Percentiles rank a stretch among this genome's conserved stretches.
Evolutionary conservation across 768 basidiomycete genomes (phyloP).

Genomic region (Mycena venus): DNA sequence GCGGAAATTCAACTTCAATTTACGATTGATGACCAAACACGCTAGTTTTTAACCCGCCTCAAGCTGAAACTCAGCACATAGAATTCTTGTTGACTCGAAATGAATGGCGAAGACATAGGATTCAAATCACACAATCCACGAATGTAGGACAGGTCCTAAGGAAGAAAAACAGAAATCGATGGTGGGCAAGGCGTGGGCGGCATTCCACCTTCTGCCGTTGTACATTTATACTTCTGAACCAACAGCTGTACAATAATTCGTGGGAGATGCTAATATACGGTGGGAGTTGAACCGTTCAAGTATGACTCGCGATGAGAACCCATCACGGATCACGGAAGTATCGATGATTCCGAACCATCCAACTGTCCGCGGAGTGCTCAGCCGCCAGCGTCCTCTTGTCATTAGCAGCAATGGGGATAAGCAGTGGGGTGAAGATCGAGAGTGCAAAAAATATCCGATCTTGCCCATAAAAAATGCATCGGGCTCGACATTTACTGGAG

Average conservation of each 20-base stretch:
- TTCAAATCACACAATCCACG: too few species aligned
- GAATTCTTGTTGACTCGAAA: too few species aligned
- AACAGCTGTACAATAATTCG: background rate
- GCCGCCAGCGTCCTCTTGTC: too few species aligned
- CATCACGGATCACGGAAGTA: constrained; percentile 1
- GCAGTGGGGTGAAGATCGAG: too few species aligned
- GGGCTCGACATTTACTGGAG: too few species aligned
- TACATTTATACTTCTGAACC: constrained; percentile 4
- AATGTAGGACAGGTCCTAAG: too few species aligned
- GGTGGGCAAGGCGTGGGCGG: background rate
- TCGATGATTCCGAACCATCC: background rate
- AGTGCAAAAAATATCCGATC: too few species aligned
- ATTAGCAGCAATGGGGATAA: too few species aligned
- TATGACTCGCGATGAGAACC: constrained; percentile 23
- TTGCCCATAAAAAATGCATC: too few species aligned
- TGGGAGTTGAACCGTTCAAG: constrained; percentile 6
- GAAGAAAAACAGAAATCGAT: background rate
- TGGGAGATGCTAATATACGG: constrained; percentile 14
- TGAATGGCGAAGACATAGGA: too few species aligned
- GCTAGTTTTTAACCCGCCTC: background rate
- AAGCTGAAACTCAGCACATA: background rate
- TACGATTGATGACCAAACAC: background rate
- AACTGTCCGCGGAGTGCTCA: background rate
- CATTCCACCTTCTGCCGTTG: background rate
- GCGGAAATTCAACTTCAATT: background rate